Percentiles rank a stretch among this genome's conserved stretches.
Conservation (phyloP, 805 yeast species). For the Metschnikowia bowlesiae region DNA sequence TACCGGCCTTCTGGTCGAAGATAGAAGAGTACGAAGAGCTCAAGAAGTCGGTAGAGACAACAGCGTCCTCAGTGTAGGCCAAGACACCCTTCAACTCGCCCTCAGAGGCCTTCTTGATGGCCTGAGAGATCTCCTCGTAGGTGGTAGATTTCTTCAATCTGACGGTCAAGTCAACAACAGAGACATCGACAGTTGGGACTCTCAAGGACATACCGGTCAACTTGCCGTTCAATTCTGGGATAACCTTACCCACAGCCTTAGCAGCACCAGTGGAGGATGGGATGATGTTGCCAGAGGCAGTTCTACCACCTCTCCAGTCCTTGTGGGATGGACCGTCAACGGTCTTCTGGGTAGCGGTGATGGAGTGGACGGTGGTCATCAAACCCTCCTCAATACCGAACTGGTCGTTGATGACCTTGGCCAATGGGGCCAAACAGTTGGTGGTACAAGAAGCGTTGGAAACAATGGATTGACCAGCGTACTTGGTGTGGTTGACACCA, state of each 20-base stretch:
- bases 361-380: slow-evolving; percentile 95
- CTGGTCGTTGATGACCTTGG: slow-evolving; percentile 80
- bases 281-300: slow-evolving; percentile 92
- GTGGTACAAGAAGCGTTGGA: slow-evolving; percentile 96
- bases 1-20: slow-evolving; percentile 90
- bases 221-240: slow-evolving; percentile 86
- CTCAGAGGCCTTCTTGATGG: slow-evolving; percentile 71
- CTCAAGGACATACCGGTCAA: slow-evolving; percentile 92
- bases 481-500: slow-evolving; percentile 83
- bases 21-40: slow-evolving; percentile 81
- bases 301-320: slow-evolving; percentile 99
- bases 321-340: slow-evolving; percentile 96
- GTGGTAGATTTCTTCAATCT: slow-evolving; percentile 72
- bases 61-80: slow-evolving; percentile 90
- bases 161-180: slow-evolving; percentile 89
- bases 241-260: slow-evolving; percentile 94
- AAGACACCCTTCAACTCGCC: slow-evolving; percentile 75
- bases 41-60: slow-evolving; percentile 86
- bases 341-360: slow-evolving; percentile 94
- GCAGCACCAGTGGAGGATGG: slow-evolving; percentile 98
- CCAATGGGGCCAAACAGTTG: slow-evolving; percentile 92
- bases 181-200: slow-evolving; percentile 91
- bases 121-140: slow-evolving; percentile 77
- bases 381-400: slow-evolving; percentile 89
- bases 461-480: slow-evolving; percentile 70